Conservation (phyloP, 139 green algal species). For the Gonium pectorale region DNA sequence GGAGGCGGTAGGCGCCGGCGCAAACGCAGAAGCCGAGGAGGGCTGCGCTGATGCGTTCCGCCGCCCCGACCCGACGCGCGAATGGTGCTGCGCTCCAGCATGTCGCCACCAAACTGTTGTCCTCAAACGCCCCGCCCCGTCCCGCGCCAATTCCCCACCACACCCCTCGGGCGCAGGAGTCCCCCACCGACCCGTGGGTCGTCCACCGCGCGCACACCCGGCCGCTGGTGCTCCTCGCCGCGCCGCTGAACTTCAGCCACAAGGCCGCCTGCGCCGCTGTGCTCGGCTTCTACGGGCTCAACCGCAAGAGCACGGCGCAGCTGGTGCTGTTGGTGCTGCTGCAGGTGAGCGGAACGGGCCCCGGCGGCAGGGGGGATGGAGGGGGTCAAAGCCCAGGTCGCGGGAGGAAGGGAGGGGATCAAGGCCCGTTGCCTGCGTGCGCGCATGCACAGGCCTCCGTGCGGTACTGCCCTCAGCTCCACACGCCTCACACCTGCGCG, state of each 20-base stretch:
- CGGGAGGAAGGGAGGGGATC: too few relatives aligned
- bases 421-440: too few relatives aligned
- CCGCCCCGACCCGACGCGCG: too few relatives aligned
- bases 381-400: too few relatives aligned
- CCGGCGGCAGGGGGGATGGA: too few relatives aligned
- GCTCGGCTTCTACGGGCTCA: neutral
- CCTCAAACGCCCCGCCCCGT: neutral
- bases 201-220: neutral
- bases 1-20: too few relatives aligned
- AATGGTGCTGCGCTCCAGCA: neutral
- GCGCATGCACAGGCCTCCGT: too few relatives aligned
- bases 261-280: constrained; percentile 2
- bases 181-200: neutral
- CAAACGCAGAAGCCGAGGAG: too few relatives aligned
- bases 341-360: neutral
- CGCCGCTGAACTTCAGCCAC: constrained; percentile 13
- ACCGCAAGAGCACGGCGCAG: neutral
- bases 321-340: constrained; percentile 1
- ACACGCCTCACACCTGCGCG: too few relatives aligned
- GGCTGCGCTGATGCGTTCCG: too few relatives aligned
- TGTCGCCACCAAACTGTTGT: neutral
- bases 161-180: neutral
- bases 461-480: neutral
- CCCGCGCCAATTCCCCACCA: neutral
- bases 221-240: neutral